Conservation (phyloP, 805 yeast genomes). For the Candida nanaspora region DNA sequence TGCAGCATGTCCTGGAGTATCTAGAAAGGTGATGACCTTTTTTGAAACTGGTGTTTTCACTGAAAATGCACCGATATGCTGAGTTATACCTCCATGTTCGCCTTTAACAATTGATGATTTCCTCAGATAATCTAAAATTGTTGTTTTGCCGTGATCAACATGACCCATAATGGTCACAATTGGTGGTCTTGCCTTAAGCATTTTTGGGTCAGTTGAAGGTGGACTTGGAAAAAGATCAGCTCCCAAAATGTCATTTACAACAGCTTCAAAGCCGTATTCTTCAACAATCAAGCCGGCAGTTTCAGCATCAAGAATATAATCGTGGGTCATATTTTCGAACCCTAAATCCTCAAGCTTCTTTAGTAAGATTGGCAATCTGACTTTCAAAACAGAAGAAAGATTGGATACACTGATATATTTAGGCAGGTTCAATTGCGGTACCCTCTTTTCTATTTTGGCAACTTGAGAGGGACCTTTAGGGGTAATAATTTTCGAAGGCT, state of each 20-base stretch:
- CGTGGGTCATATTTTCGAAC: conserved; percentile 61
- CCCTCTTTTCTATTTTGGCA: not conserved
- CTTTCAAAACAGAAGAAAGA: conserved; percentile 62
- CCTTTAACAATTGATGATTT: conserved; percentile 76
- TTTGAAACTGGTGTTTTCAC: conserved; percentile 71
- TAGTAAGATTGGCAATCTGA: conserved; percentile 55
- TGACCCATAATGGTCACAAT: conserved; percentile 98
- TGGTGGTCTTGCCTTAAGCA: conserved; percentile 71
- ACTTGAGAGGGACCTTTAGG: not conserved
- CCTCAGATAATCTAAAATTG: conserved; percentile 79
- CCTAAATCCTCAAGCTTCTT: conserved; percentile 60
- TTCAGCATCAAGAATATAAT: conserved; percentile 78
- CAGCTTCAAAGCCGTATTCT: conserved; percentile 72
- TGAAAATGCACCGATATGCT: conserved; percentile 95
- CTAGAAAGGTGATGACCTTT: conserved; percentile 79
- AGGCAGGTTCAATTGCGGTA: conserved; percentile 44
- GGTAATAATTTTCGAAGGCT: not conserved
- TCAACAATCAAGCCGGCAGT: conserved; percentile 83
- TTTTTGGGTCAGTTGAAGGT: conserved; percentile 36
- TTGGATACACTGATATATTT: conserved; percentile 74
- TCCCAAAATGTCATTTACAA: conserved; percentile 48
- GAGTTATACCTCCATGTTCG: conserved; percentile 96
- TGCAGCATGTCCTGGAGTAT: conserved; percentile 98
- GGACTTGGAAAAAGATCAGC: conserved; percentile 55
- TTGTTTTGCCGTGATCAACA: conserved; percentile 97